Percentiles rank a stretch among this genome's conserved stretches.
Conservation (phyloP, 805 yeast species). For the Ogataea glucozyma region DNA sequence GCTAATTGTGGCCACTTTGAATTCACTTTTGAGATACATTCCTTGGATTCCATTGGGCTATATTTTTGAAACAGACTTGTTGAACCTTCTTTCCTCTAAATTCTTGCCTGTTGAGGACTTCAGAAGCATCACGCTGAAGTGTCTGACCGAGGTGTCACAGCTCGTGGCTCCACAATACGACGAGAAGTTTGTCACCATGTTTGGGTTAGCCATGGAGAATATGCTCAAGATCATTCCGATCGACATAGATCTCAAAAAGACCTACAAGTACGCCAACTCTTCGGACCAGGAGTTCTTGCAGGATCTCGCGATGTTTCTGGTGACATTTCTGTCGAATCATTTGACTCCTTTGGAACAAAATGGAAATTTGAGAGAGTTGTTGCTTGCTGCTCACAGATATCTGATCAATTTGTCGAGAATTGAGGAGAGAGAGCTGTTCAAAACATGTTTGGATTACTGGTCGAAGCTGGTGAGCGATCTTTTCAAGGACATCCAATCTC, state of each 20-base stretch:
- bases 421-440: constrained; percentile 94
- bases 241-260: constrained; percentile 64
- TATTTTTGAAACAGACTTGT: constrained; percentile 82
- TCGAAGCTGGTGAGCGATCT: constrained; percentile 76
- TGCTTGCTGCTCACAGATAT: constrained; percentile 75
- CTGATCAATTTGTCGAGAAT: constrained; percentile 82
- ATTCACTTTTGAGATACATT: constrained; percentile 77
- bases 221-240: constrained; percentile 70
- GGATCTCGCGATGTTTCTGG: constrained; percentile 89
- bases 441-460: constrained; percentile 96
- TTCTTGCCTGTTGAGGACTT: constrained; percentile 78
- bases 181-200: constrained; percentile 64
- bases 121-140: constrained; percentile 82
- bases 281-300: constrained; percentile 91
- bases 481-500: constrained; percentile 79
- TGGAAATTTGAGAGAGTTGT: constrained; percentile 49
- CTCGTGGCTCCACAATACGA: constrained; percentile 57
- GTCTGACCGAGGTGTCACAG: constrained; percentile 87
- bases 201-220: constrained; percentile 71
- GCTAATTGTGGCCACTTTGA: constrained; percentile 79
- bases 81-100: constrained; percentile 70
- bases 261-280: constrained; percentile 74
- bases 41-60: constrained; percentile 94
- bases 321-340: constrained; percentile 81
- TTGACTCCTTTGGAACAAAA: constrained; percentile 62